Percentiles rank a stretch among this genome's conserved stretches.
These are phyloP conservation scores for Boletus mariae DNA, from an alignment of 1,284 basidiomycete genomes.

Conservation along the genomic window DNA sequence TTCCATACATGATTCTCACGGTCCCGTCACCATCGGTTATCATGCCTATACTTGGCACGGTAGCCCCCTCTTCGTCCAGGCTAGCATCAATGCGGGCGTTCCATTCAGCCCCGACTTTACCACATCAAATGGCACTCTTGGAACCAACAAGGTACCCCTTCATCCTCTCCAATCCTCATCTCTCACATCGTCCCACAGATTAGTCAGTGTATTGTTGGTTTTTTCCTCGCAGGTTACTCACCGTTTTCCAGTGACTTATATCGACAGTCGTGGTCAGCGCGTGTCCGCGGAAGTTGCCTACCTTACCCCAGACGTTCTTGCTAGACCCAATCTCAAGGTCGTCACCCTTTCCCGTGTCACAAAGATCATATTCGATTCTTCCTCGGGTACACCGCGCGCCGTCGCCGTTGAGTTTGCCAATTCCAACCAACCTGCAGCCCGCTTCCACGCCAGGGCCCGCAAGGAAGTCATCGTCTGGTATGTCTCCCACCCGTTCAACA, in stretches of 20 bases:
- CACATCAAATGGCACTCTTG: slow-evolving; percentile 30
- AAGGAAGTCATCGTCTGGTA: slow-evolving; percentile 65
- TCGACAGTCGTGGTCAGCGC: slow-evolving; percentile 46
- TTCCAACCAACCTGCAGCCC: slow-evolving; percentile 14
- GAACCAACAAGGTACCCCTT: slow-evolving; percentile 27
- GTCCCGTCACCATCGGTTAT: slow-evolving; percentile 46
- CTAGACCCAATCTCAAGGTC: slow-evolving; percentile 60
- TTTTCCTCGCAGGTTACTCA: not conserved
- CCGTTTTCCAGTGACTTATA: slow-evolving; percentile 53
- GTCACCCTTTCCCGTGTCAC: slow-evolving; percentile 51
- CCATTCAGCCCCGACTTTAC: slow-evolving; percentile 33
- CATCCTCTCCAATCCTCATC: not conserved
- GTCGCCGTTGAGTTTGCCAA: slow-evolving; percentile 58
- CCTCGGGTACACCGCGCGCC: slow-evolving; percentile 42
- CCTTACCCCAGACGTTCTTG: slow-evolving; percentile 57
- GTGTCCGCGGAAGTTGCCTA: slow-evolving; percentile 64
- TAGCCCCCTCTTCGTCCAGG: slow-evolving; percentile 25
- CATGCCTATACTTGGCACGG: slow-evolving; percentile 20
- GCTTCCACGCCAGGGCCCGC: slow-evolving; percentile 43
- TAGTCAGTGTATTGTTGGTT: slow-evolving; percentile 29
- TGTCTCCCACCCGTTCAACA: slow-evolving; percentile 5
- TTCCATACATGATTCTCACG: slow-evolving; percentile 42
- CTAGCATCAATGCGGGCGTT: slow-evolving; percentile 28
- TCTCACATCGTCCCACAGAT: slow-evolving; percentile 25
- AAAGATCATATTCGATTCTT: slow-evolving; percentile 55